Conservation (phyloP, 208 protist species). For the Balamuthia mandrillaris region DNA sequence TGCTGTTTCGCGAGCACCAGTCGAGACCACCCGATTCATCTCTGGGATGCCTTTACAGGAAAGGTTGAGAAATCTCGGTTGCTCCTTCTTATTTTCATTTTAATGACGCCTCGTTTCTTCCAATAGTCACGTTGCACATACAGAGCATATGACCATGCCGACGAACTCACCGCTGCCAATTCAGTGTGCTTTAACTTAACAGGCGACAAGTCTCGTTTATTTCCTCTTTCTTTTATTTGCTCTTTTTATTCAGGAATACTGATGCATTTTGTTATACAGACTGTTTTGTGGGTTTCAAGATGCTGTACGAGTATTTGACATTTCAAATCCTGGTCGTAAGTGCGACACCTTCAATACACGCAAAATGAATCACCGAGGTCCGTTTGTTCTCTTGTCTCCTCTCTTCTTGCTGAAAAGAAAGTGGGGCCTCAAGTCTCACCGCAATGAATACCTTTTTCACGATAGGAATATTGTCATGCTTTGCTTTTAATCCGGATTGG, state of each 20-base stretch:
- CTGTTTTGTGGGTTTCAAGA: background rate
- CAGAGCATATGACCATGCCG: constrained; percentile 9
- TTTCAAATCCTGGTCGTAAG: background rate
- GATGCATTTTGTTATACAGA: background rate
- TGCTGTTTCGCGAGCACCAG: constrained; percentile 28
- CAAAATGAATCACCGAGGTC: background rate
- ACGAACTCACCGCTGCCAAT: background rate
- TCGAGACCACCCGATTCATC: constrained; percentile 20
- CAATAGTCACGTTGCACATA: background rate
- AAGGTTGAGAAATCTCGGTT: too few relatives aligned
- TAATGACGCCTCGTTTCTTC: background rate
- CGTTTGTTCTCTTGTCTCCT: background rate
- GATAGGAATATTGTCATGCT: background rate
- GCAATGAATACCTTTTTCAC: background rate
- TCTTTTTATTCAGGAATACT: background rate
- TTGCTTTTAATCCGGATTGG: background rate
- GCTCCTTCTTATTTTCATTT: background rate
- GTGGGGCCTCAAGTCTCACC: too few relatives aligned
- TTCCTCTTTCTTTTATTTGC: background rate
- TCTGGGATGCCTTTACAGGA: constrained; percentile 25
- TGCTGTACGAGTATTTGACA: background rate
- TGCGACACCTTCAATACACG: background rate
- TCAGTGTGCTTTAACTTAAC: constrained; percentile 5
- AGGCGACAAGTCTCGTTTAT: background rate
- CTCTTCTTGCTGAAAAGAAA: background rate